phyloP scores from a whole-genome alignment of 1,284 basidiomycete species.

The Ustilago curta region DNA sequence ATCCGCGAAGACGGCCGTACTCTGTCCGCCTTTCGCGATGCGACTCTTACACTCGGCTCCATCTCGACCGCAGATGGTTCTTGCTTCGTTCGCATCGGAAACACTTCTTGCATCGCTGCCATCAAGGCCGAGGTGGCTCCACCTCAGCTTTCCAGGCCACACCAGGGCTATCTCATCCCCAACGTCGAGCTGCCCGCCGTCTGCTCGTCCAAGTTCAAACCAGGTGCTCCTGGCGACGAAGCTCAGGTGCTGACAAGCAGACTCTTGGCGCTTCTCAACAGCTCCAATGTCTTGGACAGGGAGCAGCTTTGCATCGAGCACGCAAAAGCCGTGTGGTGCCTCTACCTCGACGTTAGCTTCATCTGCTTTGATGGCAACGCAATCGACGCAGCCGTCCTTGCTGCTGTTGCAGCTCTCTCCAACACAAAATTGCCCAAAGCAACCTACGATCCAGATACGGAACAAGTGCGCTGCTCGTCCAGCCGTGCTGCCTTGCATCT shows the following conservation, averaged over 20 bases:
- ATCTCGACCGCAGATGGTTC: conserved; percentile 55
- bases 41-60: conserved; percentile 39
- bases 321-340: conserved; percentile 84
- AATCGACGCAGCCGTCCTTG: conserved; percentile 88
- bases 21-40: conserved; percentile 37
- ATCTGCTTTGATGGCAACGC: conserved; percentile 97
- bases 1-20: conserved; percentile 52
- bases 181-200: conserved; percentile 92
- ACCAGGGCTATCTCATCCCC: conserved; percentile 70
- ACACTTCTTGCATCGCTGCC: conserved; percentile 51
- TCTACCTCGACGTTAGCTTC: conserved; percentile 93
- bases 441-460: conserved; percentile 78
- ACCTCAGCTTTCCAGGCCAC: conserved; percentile 37
- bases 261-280: conserved; percentile 75
- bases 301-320: conserved; percentile 82
- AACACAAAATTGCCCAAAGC: conserved; percentile 80
- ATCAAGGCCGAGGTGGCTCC: conserved; percentile 55
- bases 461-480: conserved; percentile 77
- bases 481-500: conserved; percentile 73
- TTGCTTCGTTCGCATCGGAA: conserved; percentile 46
- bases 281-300: conserved; percentile 73
- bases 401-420: conserved; percentile 85
- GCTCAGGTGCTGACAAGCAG: conserved; percentile 55
- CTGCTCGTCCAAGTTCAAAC: conserved; percentile 91
- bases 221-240: conserved; percentile 79